phyloP scores from a whole-genome alignment of 176 grass and related monocot species.

The Hyparrhenia diplandra region DNA sequence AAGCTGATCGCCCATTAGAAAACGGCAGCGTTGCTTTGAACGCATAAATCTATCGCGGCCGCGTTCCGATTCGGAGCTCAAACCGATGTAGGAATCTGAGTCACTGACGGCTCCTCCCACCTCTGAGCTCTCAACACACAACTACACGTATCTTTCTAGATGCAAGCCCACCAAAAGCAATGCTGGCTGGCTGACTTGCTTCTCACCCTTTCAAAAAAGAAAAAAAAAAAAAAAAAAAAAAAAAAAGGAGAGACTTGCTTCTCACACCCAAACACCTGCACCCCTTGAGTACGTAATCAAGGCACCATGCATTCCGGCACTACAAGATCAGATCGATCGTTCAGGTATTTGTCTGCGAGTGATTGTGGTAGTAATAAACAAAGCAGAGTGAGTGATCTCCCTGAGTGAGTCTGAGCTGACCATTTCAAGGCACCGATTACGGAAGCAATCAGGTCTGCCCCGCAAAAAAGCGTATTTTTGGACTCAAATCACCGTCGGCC shows the following conservation, averaged over 20 bases:
- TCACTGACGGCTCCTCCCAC: neutral
- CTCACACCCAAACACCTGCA: neutral
- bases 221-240: no score
- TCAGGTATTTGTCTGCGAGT: neutral
- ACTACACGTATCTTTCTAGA: neutral
- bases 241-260: no score
- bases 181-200: no score
- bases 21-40: conserved; percentile 39
- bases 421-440: neutral
- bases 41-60: conserved; percentile 13
- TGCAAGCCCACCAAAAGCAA: neutral
- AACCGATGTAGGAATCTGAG: conserved; percentile 19
- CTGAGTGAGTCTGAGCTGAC: conserved; percentile 10
- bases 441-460: neutral
- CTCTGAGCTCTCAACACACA: neutral
- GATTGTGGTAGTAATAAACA: neutral
- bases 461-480: conserved; percentile 11
- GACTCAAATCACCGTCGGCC: neutral
- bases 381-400: neutral
- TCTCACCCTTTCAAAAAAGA: no score
- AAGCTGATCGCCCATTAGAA: neutral
- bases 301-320: neutral
- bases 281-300: neutral
- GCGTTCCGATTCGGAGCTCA: conserved; percentile 2
- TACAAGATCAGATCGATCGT: neutral